A percentile compares a stretch with the other conserved stretches of the same genome.
These are phyloP conservation scores for Pseudopyricularia javanii DNA, from an alignment of 2,329 filamentous ascomycete genomes.

Conservation along the genomic window DNA sequence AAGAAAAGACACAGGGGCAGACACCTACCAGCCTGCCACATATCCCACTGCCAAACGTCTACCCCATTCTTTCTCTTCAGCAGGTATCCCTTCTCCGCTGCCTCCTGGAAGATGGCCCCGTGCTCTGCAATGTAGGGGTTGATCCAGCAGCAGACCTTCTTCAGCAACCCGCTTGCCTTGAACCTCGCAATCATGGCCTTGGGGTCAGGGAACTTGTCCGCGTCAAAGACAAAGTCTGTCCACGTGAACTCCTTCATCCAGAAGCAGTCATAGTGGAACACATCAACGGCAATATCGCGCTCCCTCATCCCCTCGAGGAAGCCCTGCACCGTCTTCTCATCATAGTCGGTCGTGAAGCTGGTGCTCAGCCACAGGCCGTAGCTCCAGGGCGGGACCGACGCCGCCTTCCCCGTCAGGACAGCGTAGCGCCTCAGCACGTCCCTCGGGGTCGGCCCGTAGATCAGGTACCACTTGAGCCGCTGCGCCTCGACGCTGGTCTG, in stretches of 20 bases:
- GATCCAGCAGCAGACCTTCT: constrained; percentile 64
- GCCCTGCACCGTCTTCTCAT: constrained; percentile 53
- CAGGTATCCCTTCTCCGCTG: constrained; percentile 54
- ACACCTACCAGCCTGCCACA: constrained; percentile 48
- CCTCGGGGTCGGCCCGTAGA: constrained; percentile 59
- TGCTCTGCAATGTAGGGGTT: constrained; percentile 64
- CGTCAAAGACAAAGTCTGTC: constrained; percentile 64
- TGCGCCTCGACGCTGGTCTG: constrained; percentile 60
- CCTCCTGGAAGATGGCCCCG: constrained; percentile 52
- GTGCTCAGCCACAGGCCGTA: constrained; percentile 69
- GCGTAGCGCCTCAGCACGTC: constrained; percentile 59
- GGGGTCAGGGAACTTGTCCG: constrained; percentile 56
- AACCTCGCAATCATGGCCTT: constrained; percentile 50
- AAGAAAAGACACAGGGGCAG: not conserved
- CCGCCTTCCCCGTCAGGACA: constrained; percentile 52
- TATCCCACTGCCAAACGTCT: constrained; percentile 63
- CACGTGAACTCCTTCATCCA: constrained; percentile 67
- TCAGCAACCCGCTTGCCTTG: constrained; percentile 47
- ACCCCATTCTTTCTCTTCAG: constrained; percentile 53
- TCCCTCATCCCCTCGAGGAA: constrained; percentile 60
- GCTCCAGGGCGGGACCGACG: constrained; percentile 58
- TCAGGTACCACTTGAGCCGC: constrained; percentile 60
- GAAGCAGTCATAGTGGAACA: constrained; percentile 70
- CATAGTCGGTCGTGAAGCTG: constrained; percentile 62
- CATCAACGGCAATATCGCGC: constrained; percentile 52